Conservation (phyloP, 306 rosid species). For the Gleditsia sinensis region DNA sequence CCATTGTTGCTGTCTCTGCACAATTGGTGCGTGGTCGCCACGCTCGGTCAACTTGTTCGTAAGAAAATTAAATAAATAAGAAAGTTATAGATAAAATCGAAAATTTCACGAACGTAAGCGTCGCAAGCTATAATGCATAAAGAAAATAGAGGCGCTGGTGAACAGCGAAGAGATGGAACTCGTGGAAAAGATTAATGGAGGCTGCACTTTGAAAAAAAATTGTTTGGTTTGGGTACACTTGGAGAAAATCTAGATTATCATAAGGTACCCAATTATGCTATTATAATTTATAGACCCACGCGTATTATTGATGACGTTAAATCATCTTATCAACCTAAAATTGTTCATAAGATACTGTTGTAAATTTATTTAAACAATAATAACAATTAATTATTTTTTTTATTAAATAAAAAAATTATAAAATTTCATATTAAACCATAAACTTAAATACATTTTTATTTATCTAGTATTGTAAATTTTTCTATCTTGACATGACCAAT, state of each 20-base stretch:
- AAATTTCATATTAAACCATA: too few species aligned
- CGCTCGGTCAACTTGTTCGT: background rate
- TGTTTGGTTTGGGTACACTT: background rate
- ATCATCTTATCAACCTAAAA: constrained; percentile 12
- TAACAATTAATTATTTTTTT: too few species aligned
- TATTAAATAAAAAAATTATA: too few species aligned
- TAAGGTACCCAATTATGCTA: constrained; percentile 12
- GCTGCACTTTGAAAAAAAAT: constrained; percentile 8
- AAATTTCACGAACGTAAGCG: background rate
- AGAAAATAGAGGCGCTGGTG: background rate
- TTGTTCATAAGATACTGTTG: background rate
- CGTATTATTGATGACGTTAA: constrained; percentile 11
- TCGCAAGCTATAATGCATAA: background rate
- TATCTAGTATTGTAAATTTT: too few species aligned
- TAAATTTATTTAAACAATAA: too few species aligned
- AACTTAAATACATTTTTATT: too few species aligned
- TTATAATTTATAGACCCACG: constrained; percentile 8
- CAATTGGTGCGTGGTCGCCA: constrained; percentile 39
- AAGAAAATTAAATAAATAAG: too few species aligned
- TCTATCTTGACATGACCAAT: too few species aligned
- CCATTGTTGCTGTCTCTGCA: background rate
- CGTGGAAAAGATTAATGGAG: constrained; percentile 12
- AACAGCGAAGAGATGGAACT: background rate
- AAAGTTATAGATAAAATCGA: too few species aligned
- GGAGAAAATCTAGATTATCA: background rate